Percentiles rank a stretch among this genome's conserved stretches.
These are phyloP conservation scores for Cyclotella cryptica DNA, from an alignment of 108 stramenopile genomes.

Conservation along the genomic window DNA sequence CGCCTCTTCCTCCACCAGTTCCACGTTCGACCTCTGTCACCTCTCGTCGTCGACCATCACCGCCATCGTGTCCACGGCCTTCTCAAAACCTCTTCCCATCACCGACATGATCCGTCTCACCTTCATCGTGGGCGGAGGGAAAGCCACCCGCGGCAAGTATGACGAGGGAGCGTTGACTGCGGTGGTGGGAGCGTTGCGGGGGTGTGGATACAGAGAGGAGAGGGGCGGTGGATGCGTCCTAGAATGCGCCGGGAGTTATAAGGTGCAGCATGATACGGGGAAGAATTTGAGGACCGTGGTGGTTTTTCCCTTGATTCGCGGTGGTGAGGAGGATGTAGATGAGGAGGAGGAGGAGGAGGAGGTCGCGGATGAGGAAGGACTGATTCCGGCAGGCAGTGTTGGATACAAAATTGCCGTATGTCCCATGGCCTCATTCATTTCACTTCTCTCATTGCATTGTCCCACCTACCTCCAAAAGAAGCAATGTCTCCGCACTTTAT, in stretches of 20 bases:
- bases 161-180: conserved; percentile 87
- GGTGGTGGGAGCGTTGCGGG: conserved; percentile 76
- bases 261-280: conserved; percentile 95
- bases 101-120: conserved; percentile 86
- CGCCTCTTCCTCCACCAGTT: background rate
- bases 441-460: conserved; percentile 67
- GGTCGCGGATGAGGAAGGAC: conserved; percentile 31
- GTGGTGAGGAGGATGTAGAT: conserved; percentile 29
- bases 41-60: conserved; percentile 5
- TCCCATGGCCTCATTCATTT: conserved; percentile 76
- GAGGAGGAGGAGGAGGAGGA: conserved; percentile 23
- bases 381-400: conserved; percentile 40
- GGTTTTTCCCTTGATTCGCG: conserved; percentile 85
- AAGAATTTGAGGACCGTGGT: conserved; percentile 95
- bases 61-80: conserved; percentile 10
- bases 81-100: conserved; percentile 7
- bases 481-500: conserved; percentile 65
- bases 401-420: conserved; percentile 64
- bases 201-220: conserved; percentile 91
- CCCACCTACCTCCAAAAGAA: conserved; percentile 90
- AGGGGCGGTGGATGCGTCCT: conserved; percentile 81
- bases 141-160: conserved; percentile 86
- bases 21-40: conserved; percentile 12
- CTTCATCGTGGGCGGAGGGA: conserved; percentile 90
- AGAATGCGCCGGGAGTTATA: conserved; percentile 90